Percentiles rank a stretch among this genome's conserved stretches.
phyloP scores from a whole-genome alignment of 179 eudicot species.

The Silene vulgaris region DNA sequence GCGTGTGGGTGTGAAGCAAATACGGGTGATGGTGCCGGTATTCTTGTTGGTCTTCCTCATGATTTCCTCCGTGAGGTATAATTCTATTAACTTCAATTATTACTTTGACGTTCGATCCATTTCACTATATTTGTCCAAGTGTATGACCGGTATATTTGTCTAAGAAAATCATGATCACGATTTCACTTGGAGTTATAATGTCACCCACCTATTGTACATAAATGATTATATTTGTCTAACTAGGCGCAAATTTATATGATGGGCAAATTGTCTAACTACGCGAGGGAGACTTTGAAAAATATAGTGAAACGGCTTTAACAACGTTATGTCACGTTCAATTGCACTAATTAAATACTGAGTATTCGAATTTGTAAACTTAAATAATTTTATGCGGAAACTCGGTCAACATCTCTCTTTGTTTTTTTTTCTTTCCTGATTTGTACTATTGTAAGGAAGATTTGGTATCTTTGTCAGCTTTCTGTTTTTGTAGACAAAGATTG shows the following conservation, averaged over 20 bases:
- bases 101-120: too few relatives aligned
- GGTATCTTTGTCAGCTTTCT: neutral
- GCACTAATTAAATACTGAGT: neutral
- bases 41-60: conserved; percentile 89
- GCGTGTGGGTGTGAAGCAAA: conserved; percentile 98
- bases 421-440: neutral
- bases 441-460: neutral
- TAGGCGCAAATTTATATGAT: too few relatives aligned
- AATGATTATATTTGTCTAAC: too few relatives aligned
- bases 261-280: neutral
- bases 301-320: too few relatives aligned
- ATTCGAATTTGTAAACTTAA: neutral
- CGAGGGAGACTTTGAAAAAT: too few relatives aligned
- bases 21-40: conserved; percentile 99
- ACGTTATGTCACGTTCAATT: neutral
- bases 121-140: too few relatives aligned
- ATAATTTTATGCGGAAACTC: neutral
- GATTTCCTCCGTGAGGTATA: conserved; percentile 68
- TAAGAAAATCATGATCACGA: too few relatives aligned
- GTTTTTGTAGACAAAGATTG: neutral
- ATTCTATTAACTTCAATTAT: neutral
- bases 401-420: neutral
- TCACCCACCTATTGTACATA: too few relatives aligned
- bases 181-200: too few relatives aligned
- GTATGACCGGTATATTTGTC: too few relatives aligned